Base-by-base conservation (phyloP, 2,329 filamentous ascomycete genomes). In the Thelonectria blattea region DNA sequence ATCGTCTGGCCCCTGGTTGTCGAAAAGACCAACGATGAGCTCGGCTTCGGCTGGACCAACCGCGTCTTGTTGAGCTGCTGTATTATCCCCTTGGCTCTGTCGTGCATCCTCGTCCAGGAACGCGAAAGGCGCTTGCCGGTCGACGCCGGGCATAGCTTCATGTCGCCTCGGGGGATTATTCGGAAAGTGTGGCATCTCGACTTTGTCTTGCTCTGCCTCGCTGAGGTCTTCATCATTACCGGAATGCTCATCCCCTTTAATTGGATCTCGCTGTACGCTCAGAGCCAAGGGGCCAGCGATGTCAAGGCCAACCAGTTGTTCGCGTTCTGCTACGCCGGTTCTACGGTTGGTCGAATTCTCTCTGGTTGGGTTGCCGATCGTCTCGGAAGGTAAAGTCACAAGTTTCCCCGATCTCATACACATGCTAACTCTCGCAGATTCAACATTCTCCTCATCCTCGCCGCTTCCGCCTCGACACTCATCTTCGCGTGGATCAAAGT, bases 251-350 rank as follows among this genome's bases (percentile, higher is more conserved):
- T 75, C 2, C 73, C 73, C 0, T 75, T 72, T 52, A 67, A 66
- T 47, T 74, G 68, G 61, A 71, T 75, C 7, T 81, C 85, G 54
- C 73, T 82, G 6, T 89, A 83, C 69, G 85, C 84, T 6, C 74
- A 81, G 6, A 72, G 79, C 0, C 73, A 78, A 1, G 72, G 75
- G 9, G 79, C 87, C 43, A 79, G 81, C 2, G 73, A 73, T 17
- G 74, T 79, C 18, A 75, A 86, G 11, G 81, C 83, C 2, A 88
- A 88, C 73, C 88, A 88, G 65, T 78, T 89, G 37, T 77, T 89
- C 6, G 78, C 86, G 9, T 83, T 90, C 62, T 79, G 88, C 65
- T 89, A 89, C 68, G 80, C 81, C 0, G 84, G 84, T 12, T 85
- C 82, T 1, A 76, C 81, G 9, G 72, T 82, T 22, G 84, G 85